A percentile compares a stretch with the other conserved stretches of the same genome.
Evolutionary conservation across 495 filamentous ascomycete genomes (phyloP).

Genomic region (Penicillium lagena): DNA sequence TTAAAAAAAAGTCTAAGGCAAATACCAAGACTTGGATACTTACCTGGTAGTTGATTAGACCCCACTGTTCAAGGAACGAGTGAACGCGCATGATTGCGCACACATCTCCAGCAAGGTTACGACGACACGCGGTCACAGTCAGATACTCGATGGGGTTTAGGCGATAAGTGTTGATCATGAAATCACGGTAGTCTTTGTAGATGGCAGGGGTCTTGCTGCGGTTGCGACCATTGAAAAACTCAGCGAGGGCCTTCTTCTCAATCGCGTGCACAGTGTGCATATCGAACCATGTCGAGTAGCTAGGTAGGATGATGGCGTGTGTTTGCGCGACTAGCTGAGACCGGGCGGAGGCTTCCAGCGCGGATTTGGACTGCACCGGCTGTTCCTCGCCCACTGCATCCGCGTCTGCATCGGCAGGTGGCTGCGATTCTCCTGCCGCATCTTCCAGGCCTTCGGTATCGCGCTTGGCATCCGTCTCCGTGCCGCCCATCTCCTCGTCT

Average conservation of each 20-base stretch:
- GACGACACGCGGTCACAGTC: conserved; percentile 93
- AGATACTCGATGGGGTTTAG: conserved; percentile 93
- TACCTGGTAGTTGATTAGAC: conserved; percentile 97
- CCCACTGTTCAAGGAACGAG: conserved; percentile 98
- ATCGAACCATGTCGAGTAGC: conserved; percentile 97
- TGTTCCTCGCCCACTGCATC: conserved; percentile 40
- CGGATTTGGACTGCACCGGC: conserved; percentile 62
- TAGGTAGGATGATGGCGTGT: conserved; percentile 89
- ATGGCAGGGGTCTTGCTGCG: conserved; percentile 96
- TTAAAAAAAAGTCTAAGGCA: background rate
- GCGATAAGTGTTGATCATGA: conserved; percentile 99
- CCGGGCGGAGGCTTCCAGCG: conserved; percentile 75
- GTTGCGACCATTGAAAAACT: conserved; percentile 97
- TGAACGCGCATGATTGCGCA: conserved; percentile 99
- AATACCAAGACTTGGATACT: background rate
- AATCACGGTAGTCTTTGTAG: conserved; percentile 98
- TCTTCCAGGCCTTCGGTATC: conserved; percentile 47
- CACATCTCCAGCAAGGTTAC: conserved; percentile 94
- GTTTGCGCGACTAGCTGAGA: conserved; percentile 88
- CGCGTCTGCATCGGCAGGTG: conserved; percentile 20
- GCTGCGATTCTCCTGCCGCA: conserved; percentile 23
- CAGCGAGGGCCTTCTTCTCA: conserved; percentile 85
- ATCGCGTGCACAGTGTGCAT: conserved; percentile 86
- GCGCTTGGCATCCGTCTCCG: conserved; percentile 53
- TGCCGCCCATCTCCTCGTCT: conserved; percentile 85